Base-by-base conservation (phyloP, 192 early-diverging fungal species). In the Podila verticillata region DNA sequence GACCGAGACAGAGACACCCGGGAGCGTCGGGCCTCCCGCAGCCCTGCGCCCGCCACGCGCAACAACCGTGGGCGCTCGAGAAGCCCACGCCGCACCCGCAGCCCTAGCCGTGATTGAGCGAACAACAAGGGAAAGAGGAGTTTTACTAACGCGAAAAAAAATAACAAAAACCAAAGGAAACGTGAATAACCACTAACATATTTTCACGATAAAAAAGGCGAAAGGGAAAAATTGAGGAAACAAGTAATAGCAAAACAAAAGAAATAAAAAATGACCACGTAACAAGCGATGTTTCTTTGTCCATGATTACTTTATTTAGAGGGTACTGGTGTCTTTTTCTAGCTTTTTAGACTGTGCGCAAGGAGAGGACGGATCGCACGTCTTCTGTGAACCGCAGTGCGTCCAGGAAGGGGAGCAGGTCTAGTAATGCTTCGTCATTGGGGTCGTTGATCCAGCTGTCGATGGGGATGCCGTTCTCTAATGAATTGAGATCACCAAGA, bases 381-480 rank as follows among this genome's bases (percentile, higher is more conserved):
- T 97, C 96, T 54, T 95, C 90, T 5, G 89, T 88, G 73, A 95
- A 97, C 34, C 96, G 84, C 65, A 97, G 77, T 8, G 95, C 94
- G 72, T 97, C 96, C 69, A 97, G 73, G 68, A 97, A 93, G 6
- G 95, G 96, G 10, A 97, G 82, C 56, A 97, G 82, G 70, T 97
- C 94, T 66, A 97, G 85, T 36, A 97, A 80, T 7, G 90, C 92
- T 72, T 96, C 93, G 66, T 97, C 96, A 32, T 88, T 85, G 54
- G 88, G 82, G 71, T 95, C 91, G 70, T 75, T 85, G 39, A 94
- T 92, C 96, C 96, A 97, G n/a, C 85, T 89, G 66, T 93, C 88
- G 48, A 96, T 94, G 32, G 96, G 94, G 61, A 97, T 95, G 26
- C 92, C 95, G 74, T 97, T 97, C 51, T 96, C 96, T 95, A 57